Evolutionary conservation across 2,329 filamentous ascomycete genomes (phyloP).

Genomic region (Akanthomyces lecanii): DNA sequence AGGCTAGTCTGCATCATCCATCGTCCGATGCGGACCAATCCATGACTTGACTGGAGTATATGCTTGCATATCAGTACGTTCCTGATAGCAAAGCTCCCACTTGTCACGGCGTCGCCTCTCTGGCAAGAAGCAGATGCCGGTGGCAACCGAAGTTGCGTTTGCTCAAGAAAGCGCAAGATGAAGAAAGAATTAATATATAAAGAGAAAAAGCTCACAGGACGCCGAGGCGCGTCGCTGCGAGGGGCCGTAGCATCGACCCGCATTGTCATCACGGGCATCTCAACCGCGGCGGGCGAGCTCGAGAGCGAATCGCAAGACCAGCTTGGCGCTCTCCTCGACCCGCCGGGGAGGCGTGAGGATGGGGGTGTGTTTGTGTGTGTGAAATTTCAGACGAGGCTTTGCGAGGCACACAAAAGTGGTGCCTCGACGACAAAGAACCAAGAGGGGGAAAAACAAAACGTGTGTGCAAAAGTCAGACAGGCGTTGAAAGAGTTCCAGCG

Average conservation of each 20-base stretch:
- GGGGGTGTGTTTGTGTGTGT: conserved; percentile 13
- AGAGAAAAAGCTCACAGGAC: conserved; percentile 22
- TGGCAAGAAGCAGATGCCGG: not conserved
- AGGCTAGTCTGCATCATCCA: conserved; percentile 22
- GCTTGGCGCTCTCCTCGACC: conserved; percentile 38
- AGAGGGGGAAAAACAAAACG: conserved; percentile 15
- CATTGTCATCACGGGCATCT: conserved; percentile 31
- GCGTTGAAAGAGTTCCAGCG: conserved; percentile 22
- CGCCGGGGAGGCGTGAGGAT: conserved; percentile 25
- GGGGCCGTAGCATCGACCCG: conserved; percentile 54
- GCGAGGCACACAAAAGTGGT: conserved; percentile 15
- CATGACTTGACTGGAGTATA: conserved; percentile 1
- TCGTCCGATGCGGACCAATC: conserved; percentile 9
- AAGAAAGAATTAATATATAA: conserved; percentile 24
- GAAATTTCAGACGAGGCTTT: conserved; percentile 27
- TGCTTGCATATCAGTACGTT: conserved; percentile 5
- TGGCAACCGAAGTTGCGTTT: conserved; percentile 5
- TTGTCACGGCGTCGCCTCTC: not conserved
- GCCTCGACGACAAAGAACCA: conserved; percentile 27
- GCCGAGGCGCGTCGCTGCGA: conserved; percentile 26
- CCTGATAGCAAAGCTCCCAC: conserved; percentile 9
- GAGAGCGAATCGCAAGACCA: conserved; percentile 37
- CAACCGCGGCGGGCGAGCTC: conserved; percentile 14
- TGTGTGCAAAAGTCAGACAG: conserved; percentile 22
- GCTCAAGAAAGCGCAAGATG: conserved; percentile 30